Percentiles rank a stretch among this genome's conserved stretches.
Evolutionary conservation across 2,329 filamentous ascomycete species (phyloP).

Genomic region (Colletotrichum musae): DNA sequence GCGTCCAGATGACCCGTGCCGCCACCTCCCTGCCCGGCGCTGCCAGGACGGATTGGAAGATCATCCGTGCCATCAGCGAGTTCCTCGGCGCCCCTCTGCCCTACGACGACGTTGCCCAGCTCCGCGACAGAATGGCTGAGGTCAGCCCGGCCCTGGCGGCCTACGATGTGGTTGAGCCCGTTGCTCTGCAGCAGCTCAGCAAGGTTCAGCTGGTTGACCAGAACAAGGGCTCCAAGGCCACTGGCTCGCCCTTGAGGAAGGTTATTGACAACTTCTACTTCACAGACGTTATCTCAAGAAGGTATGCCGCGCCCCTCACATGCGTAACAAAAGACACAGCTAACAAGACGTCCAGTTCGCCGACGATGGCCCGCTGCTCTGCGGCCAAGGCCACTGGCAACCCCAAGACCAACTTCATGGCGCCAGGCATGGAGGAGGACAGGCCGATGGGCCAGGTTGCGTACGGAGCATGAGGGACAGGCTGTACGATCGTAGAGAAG

Average conservation of each 20-base stretch:
- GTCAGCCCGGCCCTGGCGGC: constrained; percentile 90
- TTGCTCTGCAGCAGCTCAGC: constrained; percentile 80
- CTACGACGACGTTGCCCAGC: constrained; percentile 91
- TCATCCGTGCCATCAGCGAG: constrained; percentile 92
- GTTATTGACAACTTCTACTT: constrained; percentile 98
- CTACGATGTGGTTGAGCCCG: constrained; percentile 92
- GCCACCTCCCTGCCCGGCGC: constrained; percentile 92
- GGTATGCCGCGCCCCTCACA: constrained; percentile 68
- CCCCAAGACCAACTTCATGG: constrained; percentile 85
- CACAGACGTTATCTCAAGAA: constrained; percentile 96
- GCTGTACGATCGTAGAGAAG: constrained; percentile 50
- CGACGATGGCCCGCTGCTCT: constrained; percentile 98
- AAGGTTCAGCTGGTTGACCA: constrained; percentile 96
- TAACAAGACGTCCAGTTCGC: constrained; percentile 74
- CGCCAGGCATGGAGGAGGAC: constrained; percentile 76
- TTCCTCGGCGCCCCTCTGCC: constrained; percentile 89
- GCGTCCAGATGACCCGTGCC: constrained; percentile 92
- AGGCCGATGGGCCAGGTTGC: constrained; percentile 73
- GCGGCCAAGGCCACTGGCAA: constrained; percentile 89
- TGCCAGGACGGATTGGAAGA: constrained; percentile 98
- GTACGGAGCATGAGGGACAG: constrained; percentile 65
- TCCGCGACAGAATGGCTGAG: constrained; percentile 94
- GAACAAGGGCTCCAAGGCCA: constrained; percentile 89
- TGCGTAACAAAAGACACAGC: neutral
- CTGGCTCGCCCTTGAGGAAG: constrained; percentile 82